phyloP scores from a whole-genome alignment of 805 yeast genomes.

The Cyberlindnera xylosilytica region DNA sequence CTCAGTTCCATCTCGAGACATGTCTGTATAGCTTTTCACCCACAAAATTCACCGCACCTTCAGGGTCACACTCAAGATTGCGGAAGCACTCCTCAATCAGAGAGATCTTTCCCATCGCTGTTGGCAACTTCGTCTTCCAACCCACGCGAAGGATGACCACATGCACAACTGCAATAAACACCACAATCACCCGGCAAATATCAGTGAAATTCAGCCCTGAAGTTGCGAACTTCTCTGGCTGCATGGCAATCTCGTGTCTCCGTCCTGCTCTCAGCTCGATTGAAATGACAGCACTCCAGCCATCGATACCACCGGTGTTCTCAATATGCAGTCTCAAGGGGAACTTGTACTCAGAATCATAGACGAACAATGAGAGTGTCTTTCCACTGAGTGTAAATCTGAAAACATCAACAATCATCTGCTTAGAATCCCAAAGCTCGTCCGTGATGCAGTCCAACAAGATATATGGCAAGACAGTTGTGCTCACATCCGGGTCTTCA shows the following conservation, averaged over 20 bases:
- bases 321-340: background rate
- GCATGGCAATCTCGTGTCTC: too few species aligned
- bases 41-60: background rate
- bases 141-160: background rate
- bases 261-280: background rate
- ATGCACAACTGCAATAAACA: slow-evolving; percentile 1
- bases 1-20: slow-evolving; percentile 1
- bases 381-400: slow-evolving; percentile 3
- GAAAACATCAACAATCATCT: background rate
- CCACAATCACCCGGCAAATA: slow-evolving; percentile 2
- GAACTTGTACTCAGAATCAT: background rate
- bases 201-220: background rate
- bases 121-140: background rate
- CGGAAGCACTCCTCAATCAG: background rate
- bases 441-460: slow-evolving; percentile 4
- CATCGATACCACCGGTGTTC: background rate
- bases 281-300: slow-evolving; percentile 2
- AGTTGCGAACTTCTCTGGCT: background rate
- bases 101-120: background rate
- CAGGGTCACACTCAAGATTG: background rate
- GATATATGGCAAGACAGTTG: slow-evolving; percentile 5
- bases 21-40: slow-evolving; percentile 3
- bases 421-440: background rate
- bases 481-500: background rate
- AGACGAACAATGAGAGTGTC: slow-evolving; percentile 1